A percentile compares a stretch with the other conserved stretches of the same genome.
phyloP scores from a whole-genome alignment of 257 asterid species.

The Scutellaria minor region DNA sequence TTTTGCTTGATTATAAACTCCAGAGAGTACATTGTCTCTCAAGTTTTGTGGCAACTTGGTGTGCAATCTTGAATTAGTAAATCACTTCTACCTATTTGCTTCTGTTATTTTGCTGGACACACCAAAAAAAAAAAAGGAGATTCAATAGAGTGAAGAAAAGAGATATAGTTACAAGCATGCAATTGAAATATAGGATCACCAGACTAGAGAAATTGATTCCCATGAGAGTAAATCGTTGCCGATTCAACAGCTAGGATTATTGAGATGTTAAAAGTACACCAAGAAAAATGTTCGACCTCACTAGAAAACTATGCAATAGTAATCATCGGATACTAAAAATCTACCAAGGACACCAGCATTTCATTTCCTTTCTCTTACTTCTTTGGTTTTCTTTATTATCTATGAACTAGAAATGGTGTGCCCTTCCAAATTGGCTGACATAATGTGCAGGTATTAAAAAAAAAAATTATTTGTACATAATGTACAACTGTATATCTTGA shows the following conservation, averaged over 20 bases:
- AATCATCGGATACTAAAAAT: too few species aligned
- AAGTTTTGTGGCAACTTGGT: not conserved
- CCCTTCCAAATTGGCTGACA: not conserved
- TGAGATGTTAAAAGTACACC: too few species aligned
- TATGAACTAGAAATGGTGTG: not conserved
- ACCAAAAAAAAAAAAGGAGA: not conserved
- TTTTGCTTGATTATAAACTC: not conserved
- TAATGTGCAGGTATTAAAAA: not conserved
- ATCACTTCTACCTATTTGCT: not conserved
- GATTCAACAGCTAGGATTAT: too few species aligned
- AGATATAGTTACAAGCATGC: not conserved
- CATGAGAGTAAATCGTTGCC: too few species aligned
- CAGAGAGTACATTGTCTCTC: not conserved
- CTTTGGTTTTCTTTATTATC: not conserved
- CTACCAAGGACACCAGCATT: too few species aligned
- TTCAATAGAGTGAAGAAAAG: not conserved
- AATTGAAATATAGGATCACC: too few species aligned
- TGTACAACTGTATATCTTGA: not conserved
- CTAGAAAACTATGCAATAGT: too few species aligned
- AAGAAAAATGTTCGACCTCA: too few species aligned
- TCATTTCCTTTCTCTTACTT: not conserved
- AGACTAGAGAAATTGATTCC: too few species aligned
- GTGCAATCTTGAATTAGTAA: not conserved
- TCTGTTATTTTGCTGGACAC: conserved; percentile 2
- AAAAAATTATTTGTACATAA: too few species aligned